These are phyloP conservation scores for Aplosporella prunicola DNA, from an alignment of 2,329 filamentous ascomycete species.

Conservation along the genomic window DNA sequence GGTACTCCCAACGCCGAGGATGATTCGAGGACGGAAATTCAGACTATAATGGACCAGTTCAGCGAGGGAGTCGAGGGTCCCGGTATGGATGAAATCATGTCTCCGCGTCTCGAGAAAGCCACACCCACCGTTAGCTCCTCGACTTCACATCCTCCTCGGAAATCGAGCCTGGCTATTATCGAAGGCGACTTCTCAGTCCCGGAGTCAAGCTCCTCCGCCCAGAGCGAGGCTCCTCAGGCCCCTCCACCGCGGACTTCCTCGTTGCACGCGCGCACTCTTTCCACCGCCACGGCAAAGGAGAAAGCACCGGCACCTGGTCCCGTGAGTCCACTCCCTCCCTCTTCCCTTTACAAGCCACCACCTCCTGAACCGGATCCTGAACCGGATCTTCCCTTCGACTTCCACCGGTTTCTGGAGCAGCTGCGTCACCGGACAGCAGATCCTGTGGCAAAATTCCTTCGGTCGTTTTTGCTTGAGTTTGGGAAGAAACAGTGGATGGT, in stretches of 20 bases:
- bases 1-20: constrained; percentile 45
- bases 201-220: constrained; percentile 29
- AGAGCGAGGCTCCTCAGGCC: constrained; percentile 15
- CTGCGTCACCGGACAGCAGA: constrained; percentile 95
- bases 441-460: constrained; percentile 87
- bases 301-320: constrained; percentile 12
- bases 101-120: constrained; percentile 73
- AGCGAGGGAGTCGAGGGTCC: constrained; percentile 63
- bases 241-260: constrained; percentile 28
- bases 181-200: not conserved
- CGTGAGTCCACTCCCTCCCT: constrained; percentile 7
- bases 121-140: constrained; percentile 63
- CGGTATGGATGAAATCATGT: constrained; percentile 80
- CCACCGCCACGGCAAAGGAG: constrained; percentile 19
- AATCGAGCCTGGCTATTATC: constrained; percentile 74
- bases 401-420: constrained; percentile 93
- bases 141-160: constrained; percentile 65
- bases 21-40: constrained; percentile 74
- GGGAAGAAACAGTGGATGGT: constrained; percentile 99
- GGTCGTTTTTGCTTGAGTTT: constrained; percentile 91
- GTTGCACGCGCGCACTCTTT: constrained; percentile 23
- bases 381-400: constrained; percentile 84
- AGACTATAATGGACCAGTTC: constrained; percentile 97
- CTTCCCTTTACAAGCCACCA: constrained; percentile 48
- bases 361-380: constrained; percentile 52